These are phyloP conservation scores for maize (Zea mays) DNA, from an alignment of 176 grass and related monocot genomes.

Conservation along the genomic window Zm-B73-REFERENCE-NAM-5.0 NC_050099.1:246862501-246863000, in stretches of 20 bases:
- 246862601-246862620: slow-evolving; percentile 28
- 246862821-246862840: neutral
- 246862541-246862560: slow-evolving; percentile 21
- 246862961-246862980: slow-evolving; percentile 31
- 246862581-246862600: slow-evolving; percentile 37
- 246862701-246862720: slow-evolving; percentile 6
- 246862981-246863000: slow-evolving; percentile 53
- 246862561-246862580: neutral
- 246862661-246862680: slow-evolving; percentile 29
- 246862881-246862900: slow-evolving; percentile 49
- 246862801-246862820: slow-evolving; percentile 17
- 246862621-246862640: neutral
- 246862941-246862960: slow-evolving; percentile 13
- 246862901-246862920: slow-evolving; percentile 35
- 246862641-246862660: neutral
- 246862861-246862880: neutral
- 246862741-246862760: slow-evolving; percentile 3
- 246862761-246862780: slow-evolving; percentile 15
- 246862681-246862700: neutral
- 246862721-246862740: slow-evolving; percentile 1
- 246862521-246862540: slow-evolving; percentile 36
- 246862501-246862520: neutral
- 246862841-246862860: neutral
- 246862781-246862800: slow-evolving; percentile 30
- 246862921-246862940: slow-evolving; percentile 11